Evolutionary conservation across 2,329 filamentous ascomycete species (phyloP).

Genomic region (Venturia pyrina): DNA sequence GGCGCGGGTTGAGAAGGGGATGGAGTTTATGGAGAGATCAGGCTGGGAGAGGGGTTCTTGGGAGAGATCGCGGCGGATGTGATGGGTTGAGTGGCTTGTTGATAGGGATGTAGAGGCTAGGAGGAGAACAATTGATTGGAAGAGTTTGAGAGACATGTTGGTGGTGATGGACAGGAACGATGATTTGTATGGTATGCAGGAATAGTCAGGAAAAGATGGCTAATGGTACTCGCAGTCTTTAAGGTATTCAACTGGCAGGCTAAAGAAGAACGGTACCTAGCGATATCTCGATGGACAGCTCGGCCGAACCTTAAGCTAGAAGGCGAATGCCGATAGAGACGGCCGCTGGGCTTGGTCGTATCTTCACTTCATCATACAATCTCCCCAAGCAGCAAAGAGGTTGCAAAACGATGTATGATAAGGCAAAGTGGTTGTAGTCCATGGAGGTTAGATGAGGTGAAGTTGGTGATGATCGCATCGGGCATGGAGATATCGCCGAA

Average conservation of each 20-base stretch:
- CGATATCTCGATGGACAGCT: not conserved
- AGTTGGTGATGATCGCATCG: not conserved
- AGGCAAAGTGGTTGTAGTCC: not conserved
- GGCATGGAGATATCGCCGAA: not conserved
- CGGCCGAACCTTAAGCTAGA: not conserved
- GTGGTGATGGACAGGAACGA: not conserved
- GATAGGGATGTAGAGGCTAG: not conserved
- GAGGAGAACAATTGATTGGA: not conserved
- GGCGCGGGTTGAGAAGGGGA: slow-evolving; percentile 31
- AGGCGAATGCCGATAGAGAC: not conserved
- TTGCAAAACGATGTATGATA: not conserved
- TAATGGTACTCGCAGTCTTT: not conserved
- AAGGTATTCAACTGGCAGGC: no score
- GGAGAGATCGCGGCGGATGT: not conserved
- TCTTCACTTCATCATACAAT: not conserved
- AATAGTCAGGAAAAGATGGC: not conserved
- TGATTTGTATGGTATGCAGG: not conserved
- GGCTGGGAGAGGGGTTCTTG: not conserved
- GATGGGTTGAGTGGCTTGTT: not conserved
- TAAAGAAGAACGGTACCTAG: not conserved
- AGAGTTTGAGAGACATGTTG: not conserved
- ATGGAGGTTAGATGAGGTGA: not conserved
- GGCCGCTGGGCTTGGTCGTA: not conserved
- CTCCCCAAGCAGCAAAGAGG: no score
- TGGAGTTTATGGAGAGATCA: slow-evolving; percentile 19